These are phyloP conservation scores for Protoeuglena noctilucae DNA, from an alignment of 139 green algal genomes.

Conservation along the genomic window DNA sequence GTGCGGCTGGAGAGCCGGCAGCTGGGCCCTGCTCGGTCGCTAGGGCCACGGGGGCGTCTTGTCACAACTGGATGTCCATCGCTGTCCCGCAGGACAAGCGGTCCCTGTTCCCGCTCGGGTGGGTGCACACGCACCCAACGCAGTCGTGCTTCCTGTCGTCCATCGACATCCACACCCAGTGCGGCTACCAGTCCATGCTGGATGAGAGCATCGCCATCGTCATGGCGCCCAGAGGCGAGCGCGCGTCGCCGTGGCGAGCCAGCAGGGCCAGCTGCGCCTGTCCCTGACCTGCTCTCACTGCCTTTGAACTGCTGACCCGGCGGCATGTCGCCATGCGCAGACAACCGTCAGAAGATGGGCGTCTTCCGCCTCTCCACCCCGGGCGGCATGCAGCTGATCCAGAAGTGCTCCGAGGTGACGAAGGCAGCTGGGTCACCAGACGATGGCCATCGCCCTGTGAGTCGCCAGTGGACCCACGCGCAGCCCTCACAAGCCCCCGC, in stretches of 20 bases:
- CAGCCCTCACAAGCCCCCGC: too few relatives aligned
- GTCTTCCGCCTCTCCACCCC: conserved; percentile 84
- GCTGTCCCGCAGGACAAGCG: conserved; percentile 17
- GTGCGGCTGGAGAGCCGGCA: background rate
- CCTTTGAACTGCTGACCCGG: too few relatives aligned
- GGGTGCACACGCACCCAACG: conserved; percentile 94
- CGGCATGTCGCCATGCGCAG: conserved; percentile 19
- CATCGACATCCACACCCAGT: conserved; percentile 81
- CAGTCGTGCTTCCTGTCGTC: conserved; percentile 91
- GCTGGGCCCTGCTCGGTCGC: too few relatives aligned
- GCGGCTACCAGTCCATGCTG: conserved; percentile 63
- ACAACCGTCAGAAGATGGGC: conserved; percentile 44
- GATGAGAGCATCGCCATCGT: conserved; percentile 90
- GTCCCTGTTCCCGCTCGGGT: conserved; percentile 74
- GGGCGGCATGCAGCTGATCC: conserved; percentile 67
- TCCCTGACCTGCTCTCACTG: too few relatives aligned
- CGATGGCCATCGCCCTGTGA: too few relatives aligned
- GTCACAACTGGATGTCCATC: too few relatives aligned
- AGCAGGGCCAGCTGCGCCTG: too few relatives aligned
- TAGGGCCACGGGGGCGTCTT: too few relatives aligned
- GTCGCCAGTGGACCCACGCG: too few relatives aligned
- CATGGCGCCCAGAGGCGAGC: conserved; percentile 71
- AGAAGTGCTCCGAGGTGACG: too few relatives aligned
- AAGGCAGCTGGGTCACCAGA: too few relatives aligned
- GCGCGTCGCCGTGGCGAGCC: too few relatives aligned